Percentiles rank a stretch among this genome's conserved stretches.
Evolutionary conservation across 2,329 filamentous ascomycete genomes (phyloP).

Genomic region (Colletotrichum cuscutae): DNA sequence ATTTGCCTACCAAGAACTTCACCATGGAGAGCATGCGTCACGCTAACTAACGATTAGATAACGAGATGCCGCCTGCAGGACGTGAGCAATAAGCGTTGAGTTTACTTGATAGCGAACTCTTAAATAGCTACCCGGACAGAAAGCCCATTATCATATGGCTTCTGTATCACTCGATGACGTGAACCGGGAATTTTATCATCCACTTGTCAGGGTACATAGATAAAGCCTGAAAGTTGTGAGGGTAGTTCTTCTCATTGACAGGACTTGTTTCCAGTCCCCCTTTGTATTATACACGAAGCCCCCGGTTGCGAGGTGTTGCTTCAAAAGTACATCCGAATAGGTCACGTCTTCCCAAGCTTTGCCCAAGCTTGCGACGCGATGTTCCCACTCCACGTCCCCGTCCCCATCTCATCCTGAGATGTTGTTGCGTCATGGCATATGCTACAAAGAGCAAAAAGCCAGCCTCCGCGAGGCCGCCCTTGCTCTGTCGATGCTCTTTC

Average conservation of each 20-base stretch:
- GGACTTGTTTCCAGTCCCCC: not conserved
- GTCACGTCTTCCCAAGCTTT: not conserved
- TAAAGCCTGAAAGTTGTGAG: not conserved
- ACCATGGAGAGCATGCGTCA: too few species aligned
- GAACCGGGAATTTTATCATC: not conserved
- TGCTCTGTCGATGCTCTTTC: not conserved
- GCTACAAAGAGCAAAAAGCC: not conserved
- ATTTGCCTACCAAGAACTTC: too few species aligned
- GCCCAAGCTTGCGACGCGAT: not conserved
- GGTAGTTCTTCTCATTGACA: slow-evolving; percentile 3
- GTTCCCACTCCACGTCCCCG: not conserved
- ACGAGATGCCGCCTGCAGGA: too few species aligned
- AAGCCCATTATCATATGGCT: not conserved
- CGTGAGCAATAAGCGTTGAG: too few species aligned
- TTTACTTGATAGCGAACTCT: too few species aligned
- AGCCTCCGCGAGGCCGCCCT: not conserved
- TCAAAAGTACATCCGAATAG: not conserved
- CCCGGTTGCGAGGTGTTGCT: not conserved
- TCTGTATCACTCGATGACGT: not conserved
- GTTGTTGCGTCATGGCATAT: not conserved
- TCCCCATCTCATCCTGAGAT: not conserved
- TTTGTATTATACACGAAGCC: slow-evolving; percentile 15
- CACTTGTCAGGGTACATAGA: not conserved
- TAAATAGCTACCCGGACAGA: too few species aligned
- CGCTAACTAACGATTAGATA: too few species aligned